Base-by-base conservation (phyloP, 306 rosid species). In the Acacia melanoxylon region DNA sequence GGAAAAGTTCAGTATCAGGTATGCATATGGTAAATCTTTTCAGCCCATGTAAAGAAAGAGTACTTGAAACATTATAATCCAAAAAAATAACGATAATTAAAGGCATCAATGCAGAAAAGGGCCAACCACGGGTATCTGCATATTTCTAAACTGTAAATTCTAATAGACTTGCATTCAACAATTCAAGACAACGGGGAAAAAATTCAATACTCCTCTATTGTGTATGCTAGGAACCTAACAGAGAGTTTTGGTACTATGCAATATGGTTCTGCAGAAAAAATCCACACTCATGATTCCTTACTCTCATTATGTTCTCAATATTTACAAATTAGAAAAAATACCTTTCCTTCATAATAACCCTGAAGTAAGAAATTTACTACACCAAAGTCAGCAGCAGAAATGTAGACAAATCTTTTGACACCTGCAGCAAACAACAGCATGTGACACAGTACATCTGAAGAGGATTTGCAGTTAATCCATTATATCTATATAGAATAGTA, bases 261-360 rank as follows among this genome's bases (percentile, higher is more conserved):
- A 74, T 63, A 12, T 16, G 35, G 35, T 65, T 77, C 42, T 72
- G 49, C 29, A 46, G 17, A 12, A 10, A 65, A 22, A 56, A 78
- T 40, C 77, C 62, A 27, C 59, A 78, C 29, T 5, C 61, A 35
- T 75, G 66, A 74, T 78, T 27, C 74, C 61, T 62, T 80, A 77
- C 78, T 58, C 67, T 62, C 46, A 80, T 61, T 49, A 75, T 68
- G 77, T 82, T 51, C 40, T 58, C 44, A 49, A 46, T 27, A 42
- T 48, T 73, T 52, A 79, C 56, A 68, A 81, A 81, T 51, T 46
- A 82, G 68, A 67, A 16, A 52, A 15, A 15, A 74, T 89, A 95
- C 99, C 99, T 95, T 95, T 85, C 99, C 99, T 81, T 91, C 94
- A 75, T 93, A 95, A 89, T 95, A 95, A 46, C 99, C 99, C 70